These are phyloP conservation scores for Wallacemonas sp. DNA, from an alignment of 208 protist genomes.

Conservation along the genomic window DNA sequence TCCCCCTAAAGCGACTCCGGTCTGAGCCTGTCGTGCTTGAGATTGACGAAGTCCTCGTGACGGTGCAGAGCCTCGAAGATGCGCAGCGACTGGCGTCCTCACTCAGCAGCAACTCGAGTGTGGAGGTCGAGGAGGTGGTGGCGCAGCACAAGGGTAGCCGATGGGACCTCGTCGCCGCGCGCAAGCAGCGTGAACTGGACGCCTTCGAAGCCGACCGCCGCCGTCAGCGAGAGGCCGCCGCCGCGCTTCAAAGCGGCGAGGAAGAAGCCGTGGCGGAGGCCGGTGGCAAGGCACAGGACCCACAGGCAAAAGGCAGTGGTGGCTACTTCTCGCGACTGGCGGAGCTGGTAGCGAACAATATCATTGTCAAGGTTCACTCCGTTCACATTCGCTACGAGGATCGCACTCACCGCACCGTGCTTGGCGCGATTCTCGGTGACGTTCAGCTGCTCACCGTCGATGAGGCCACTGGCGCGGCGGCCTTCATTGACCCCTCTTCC, in stretches of 20 bases:
- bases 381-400: constrained; percentile 90
- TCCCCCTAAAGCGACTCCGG: constrained; percentile 75
- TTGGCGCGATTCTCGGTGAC: constrained; percentile 70
- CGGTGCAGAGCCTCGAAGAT: constrained; percentile 21
- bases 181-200: constrained; percentile 61
- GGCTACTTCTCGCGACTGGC: constrained; percentile 73
- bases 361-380: constrained; percentile 77
- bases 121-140: neutral
- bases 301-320: constrained; percentile 5
- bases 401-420: constrained; percentile 37
- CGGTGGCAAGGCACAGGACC: neutral
- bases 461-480: constrained; percentile 54
- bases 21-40: constrained; percentile 83
- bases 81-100: constrained; percentile 14
- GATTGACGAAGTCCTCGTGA: constrained; percentile 77
- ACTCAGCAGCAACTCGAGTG: neutral
- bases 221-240: constrained; percentile 32
- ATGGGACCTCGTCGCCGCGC: constrained; percentile 38
- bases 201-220: constrained; percentile 72
- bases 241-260: constrained; percentile 1
- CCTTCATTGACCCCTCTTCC: constrained; percentile 67
- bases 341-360: constrained; percentile 88
- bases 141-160: constrained; percentile 41
- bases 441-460: constrained; percentile 81
- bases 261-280: neutral